Evolutionary conservation across 1,139 yeast genomes (phyloP), one percentile per base, ranked within the genome.

Genomic region (Yamadazyma kanchanaburiensis): DNA sequence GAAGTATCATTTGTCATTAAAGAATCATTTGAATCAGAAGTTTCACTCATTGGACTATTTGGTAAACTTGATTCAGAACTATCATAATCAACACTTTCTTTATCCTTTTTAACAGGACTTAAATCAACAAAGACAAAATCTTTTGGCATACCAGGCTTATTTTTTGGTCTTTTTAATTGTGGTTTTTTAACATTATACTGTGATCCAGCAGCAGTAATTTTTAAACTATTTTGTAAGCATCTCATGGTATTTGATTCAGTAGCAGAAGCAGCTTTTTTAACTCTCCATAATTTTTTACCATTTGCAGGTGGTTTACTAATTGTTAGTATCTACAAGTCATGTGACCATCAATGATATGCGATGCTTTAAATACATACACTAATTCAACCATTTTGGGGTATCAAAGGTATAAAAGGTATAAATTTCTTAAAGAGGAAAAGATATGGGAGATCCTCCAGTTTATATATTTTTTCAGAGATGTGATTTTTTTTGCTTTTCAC

Each of bases 51-150:
- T 5, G 47, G 46, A 35, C 43, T 40, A 12, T 40, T 25, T 19
- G 46, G 42, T 24, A 34, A 29, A 16, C 28, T 19, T 7, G 21
- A 20, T n/a, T 7, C 14, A 12, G 16, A 12, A 13, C 22, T 24
- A 23, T 24, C 22, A 23, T 20, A 25, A 5, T 53, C 58, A 10
- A 7, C 7, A 7, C 9, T 10, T 13, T 51, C 20, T 4, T 53
- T 59, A 18, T 53, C 63, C 9, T 10, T 18, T 53, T 70, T 70
- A 25, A 64, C 65, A 14, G 79, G 79, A 12, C 76, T 69, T 38
- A 73, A 58, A 45, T 73, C 77, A 25, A 73, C 77, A 46, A 73
- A 73, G 12, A 73, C 77, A 41, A 70, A 73, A 45, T 70, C 75
- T 46, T 64, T 65, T 32, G 73, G 74, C 56, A 57, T 60, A 6